phyloP scores from a whole-genome alignment of 1,284 basidiomycete species.

The Ustilago shanxiensis region DNA sequence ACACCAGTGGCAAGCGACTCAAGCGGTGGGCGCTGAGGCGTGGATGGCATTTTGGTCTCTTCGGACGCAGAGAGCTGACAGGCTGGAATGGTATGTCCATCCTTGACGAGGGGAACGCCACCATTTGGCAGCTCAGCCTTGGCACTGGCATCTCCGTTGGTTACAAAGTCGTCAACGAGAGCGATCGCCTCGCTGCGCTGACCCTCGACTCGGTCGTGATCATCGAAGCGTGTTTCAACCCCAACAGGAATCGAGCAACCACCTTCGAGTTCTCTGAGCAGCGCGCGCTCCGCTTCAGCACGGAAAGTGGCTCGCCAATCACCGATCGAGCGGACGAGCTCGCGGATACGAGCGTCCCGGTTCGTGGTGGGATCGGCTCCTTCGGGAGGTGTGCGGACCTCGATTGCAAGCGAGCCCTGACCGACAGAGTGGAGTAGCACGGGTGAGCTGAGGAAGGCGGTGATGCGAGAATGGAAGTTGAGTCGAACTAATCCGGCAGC shows the following conservation, averaged over 20 bases:
- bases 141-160: constrained; percentile 33
- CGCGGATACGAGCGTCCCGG: constrained; percentile 62
- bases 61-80: constrained; percentile 27
- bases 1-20: constrained; percentile 45
- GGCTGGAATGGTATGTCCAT: constrained; percentile 57
- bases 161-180: constrained; percentile 48
- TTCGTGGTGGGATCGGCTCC: constrained; percentile 52
- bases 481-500: constrained; percentile 92
- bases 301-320: constrained; percentile 67
- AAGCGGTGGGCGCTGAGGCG: constrained; percentile 36
- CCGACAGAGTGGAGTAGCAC: constrained; percentile 89
- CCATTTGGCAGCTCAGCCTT: constrained; percentile 46
- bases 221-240: constrained; percentile 74
- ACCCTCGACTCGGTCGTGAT: constrained; percentile 63
- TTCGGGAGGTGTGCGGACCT: constrained; percentile 77
- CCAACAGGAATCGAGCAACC: constrained; percentile 99
- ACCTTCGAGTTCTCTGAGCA: constrained; percentile 89
- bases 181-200: constrained; percentile 55
- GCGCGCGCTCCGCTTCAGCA: constrained; percentile 78
- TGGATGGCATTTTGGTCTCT: background rate
- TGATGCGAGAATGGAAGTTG: constrained; percentile 80
- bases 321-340: constrained; percentile 61
- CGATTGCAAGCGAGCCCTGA: constrained; percentile 91
- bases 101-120: constrained; percentile 34
- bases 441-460: constrained; percentile 79